Base-by-base conservation (phyloP, 768 basidiomycete genomes). In the Hericium coralloides region DNA sequence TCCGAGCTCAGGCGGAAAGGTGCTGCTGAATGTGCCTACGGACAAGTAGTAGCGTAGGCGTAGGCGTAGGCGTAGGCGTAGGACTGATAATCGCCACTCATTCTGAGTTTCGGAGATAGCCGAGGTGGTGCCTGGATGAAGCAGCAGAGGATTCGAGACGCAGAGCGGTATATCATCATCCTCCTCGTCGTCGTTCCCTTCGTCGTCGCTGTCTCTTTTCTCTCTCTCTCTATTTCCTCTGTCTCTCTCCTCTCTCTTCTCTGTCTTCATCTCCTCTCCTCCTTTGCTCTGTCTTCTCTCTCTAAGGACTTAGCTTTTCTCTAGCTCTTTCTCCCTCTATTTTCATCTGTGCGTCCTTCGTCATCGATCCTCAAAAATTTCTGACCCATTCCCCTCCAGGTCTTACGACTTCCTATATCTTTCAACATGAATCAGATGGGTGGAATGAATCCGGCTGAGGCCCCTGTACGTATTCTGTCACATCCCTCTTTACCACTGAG, bases 1-100 rank as follows among this genome's bases (percentile, higher is more conserved):
- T 58, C 93, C 93, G 49, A 85, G 85, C 63, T 77, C 86, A 12
- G 83, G 83, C 14, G 85, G 85, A 2, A 89, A 88, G 66, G 84
- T 97, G 57, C 72, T 97, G 63, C 71, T 95, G 69, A 92, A 89
- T 71, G 84, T 95, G 59, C 85, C 89, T 57, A 80, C 82, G 10
- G 74, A 76, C 58, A 74, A 79, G 50, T 58, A 72, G 72, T 74
- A 66, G 31, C 31, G 61, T 57, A 56, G 39, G 12, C n/a, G n/a
- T n/a, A n/a, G n/a, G n/a, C n/a, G n/a, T n/a, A n/a, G 18, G 49
- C 8, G 17, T 55, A n/a, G 23, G n/a, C 7, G n/a, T 54, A 48
- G 25, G 39, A 36, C 49, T 17, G 47, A 48, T 48, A 25, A 45
- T 54, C 38, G 39, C 23, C 26, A 38, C 51, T 52, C n/a, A 25